A percentile compares a stretch with the other conserved stretches of the same genome.
phyloP scores from a whole-genome alignment of 164 flowering plant genomes.

The Vitis rotundifolia region DNA sequence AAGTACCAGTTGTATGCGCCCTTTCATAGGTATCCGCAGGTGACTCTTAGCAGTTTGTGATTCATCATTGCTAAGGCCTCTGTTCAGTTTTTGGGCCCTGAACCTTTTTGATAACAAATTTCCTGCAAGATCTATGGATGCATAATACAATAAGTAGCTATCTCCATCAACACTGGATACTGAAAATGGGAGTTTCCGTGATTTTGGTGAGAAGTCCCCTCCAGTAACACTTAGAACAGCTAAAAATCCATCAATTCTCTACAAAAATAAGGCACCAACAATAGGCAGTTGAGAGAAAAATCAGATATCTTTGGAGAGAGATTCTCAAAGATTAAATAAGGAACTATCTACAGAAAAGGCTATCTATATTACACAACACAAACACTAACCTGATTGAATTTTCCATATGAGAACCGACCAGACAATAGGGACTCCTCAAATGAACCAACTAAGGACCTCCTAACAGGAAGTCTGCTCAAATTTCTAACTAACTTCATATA shows the following conservation, averaged over 20 bases:
- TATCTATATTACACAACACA: neutral
- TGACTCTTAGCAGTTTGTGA: slow-evolving; percentile 44
- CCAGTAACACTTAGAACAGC: slow-evolving; percentile 85
- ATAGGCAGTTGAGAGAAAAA: slow-evolving; percentile 1
- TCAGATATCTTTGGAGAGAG: slow-evolving; percentile 3
- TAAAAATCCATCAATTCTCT: slow-evolving; percentile 89
- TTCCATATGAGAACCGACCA: slow-evolving; percentile 70
- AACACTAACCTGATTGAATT: slow-evolving; percentile 57
- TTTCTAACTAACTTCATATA: slow-evolving; percentile 41
- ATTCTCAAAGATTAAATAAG: neutral
- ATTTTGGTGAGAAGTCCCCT: slow-evolving; percentile 80
- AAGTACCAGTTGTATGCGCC: slow-evolving; percentile 90
- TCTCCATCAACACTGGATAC: slow-evolving; percentile 88
- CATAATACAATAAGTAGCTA: slow-evolving; percentile 70
- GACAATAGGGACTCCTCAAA: slow-evolving; percentile 94
- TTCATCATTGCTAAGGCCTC: slow-evolving; percentile 52
- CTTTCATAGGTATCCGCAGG: slow-evolving; percentile 86
- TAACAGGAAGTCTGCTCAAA: slow-evolving; percentile 54
- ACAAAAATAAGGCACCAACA: slow-evolving; percentile 18
- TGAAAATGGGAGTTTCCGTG: slow-evolving; percentile 88
- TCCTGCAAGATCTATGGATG: slow-evolving; percentile 73
- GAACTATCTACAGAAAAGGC: neutral
- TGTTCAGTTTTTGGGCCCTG: slow-evolving; percentile 45
- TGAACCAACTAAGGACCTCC: slow-evolving; percentile 95
- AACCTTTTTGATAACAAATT: slow-evolving; percentile 42